phyloP scores from a whole-genome alignment of 768 basidiomycete genomes.

The Galerina sulciceps region DNA sequence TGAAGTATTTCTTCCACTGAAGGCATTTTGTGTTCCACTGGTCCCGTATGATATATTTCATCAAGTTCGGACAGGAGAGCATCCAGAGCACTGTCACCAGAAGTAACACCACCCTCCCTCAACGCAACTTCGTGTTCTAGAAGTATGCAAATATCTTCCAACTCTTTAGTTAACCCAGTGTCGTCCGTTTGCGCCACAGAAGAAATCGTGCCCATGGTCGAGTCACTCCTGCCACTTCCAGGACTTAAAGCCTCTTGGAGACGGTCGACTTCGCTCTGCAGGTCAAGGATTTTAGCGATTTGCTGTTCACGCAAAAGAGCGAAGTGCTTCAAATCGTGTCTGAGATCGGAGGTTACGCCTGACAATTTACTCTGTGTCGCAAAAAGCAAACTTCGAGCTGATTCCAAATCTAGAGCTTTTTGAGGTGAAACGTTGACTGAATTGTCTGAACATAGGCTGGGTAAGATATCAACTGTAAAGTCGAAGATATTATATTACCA shows the following conservation, averaged over 20 bases:
- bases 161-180: not conserved
- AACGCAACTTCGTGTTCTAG: conserved; percentile 11
- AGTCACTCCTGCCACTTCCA: not conserved
- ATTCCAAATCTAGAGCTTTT: conserved; percentile 3
- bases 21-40: not conserved
- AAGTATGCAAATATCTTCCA: conserved; percentile 9
- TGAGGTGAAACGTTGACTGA: not conserved
- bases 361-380: conserved; percentile 4
- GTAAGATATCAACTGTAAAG: not conserved
- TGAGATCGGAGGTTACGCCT: conserved; percentile 6
- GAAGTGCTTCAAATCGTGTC: not conserved
- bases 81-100: not conserved
- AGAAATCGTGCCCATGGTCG: not conserved
- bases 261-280: conserved; percentile 13
- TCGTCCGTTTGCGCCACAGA: not conserved
- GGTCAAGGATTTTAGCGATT: not conserved
- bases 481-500: not conserved
- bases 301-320: conserved; percentile 13
- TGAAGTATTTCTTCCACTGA: conserved; percentile 11
- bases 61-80: conserved; percentile 8
- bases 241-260: conserved; percentile 10
- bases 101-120: not conserved
- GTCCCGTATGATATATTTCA: not conserved
- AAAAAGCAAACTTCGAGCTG: conserved; percentile 2
- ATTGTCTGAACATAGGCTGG: not conserved